Percentiles rank a stretch among this genome's conserved stretches.
phyloP scores from a whole-genome alignment of 2,329 filamentous ascomycete species.

The Colletotrichum chlorophyti region DNA sequence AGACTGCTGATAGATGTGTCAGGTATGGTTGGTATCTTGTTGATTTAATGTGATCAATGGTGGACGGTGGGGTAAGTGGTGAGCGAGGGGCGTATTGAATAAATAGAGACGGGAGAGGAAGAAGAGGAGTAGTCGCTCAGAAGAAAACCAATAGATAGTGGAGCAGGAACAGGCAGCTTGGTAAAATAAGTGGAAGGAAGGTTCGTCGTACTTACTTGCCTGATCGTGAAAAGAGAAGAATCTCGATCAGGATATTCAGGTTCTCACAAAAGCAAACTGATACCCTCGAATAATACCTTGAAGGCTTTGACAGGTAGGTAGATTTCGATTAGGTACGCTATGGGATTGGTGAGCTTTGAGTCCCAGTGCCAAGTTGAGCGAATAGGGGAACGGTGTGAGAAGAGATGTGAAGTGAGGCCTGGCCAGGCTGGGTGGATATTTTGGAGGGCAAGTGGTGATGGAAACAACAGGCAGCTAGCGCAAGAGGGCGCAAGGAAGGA shows the following conservation, averaged over 20 bases:
- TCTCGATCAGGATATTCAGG: no score
- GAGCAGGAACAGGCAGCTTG: background rate
- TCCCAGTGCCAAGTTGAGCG: no score
- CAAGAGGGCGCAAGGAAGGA: background rate
- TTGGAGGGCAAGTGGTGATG: background rate
- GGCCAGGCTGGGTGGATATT: background rate
- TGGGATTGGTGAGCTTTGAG: no score
- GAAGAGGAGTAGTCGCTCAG: background rate
- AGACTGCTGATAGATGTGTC: background rate
- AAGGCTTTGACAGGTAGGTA: no score
- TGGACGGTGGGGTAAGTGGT: background rate
- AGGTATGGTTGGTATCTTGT: background rate
- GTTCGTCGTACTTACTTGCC: constrained; percentile 2
- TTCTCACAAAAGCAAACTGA: no score
- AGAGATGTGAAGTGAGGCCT: background rate
- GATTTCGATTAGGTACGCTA: background rate
- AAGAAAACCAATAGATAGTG: background rate
- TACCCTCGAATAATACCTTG: no score
- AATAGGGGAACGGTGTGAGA: background rate
- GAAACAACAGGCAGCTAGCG: background rate
- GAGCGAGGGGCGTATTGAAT: no score
- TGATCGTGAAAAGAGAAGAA: background rate
- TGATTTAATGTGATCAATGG: background rate
- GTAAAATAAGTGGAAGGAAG: background rate
- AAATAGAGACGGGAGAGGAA: background rate